A percentile compares a stretch with the other conserved stretches of the same genome.
phyloP scores from a whole-genome alignment of 495 filamentous ascomycete species.

The Neurospora hispaniola region DNA sequence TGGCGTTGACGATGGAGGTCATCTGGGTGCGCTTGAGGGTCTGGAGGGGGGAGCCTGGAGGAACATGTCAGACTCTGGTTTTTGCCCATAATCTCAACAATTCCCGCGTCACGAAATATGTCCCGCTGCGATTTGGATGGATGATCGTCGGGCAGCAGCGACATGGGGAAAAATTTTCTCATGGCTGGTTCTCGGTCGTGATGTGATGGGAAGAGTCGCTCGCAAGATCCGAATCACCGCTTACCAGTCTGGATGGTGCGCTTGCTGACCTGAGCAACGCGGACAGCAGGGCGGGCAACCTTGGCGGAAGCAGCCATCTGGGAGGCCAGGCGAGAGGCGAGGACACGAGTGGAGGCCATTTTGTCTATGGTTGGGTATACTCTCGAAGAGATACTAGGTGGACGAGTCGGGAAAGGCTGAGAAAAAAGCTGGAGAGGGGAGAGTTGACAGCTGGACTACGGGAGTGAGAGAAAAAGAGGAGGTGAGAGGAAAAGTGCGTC shows the following conservation, averaged over 20 bases:
- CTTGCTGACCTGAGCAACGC: slow-evolving; percentile 52
- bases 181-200: not conserved
- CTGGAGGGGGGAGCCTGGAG: slow-evolving; percentile 38
- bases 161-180: not conserved
- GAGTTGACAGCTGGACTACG: slow-evolving; percentile 29
- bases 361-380: slow-evolving; percentile 29
- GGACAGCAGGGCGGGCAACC: slow-evolving; percentile 60
- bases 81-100: slow-evolving; percentile 1
- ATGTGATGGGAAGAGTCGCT: not conserved
- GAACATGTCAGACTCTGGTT: slow-evolving; percentile 17
- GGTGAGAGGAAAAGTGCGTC: slow-evolving; percentile 21
- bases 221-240: slow-evolving; percentile 11
- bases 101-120: slow-evolving; percentile 1
- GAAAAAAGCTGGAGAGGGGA: slow-evolving; percentile 28
- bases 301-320: slow-evolving; percentile 53
- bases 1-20: slow-evolving; percentile 52
- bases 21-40: slow-evolving; percentile 60
- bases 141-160: not conserved
- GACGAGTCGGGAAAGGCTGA: slow-evolving; percentile 19
- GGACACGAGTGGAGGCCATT: slow-evolving; percentile 66
- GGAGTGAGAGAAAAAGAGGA: slow-evolving; percentile 30
- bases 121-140: not conserved
- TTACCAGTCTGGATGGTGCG: slow-evolving; percentile 51
- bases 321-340: slow-evolving; percentile 54
- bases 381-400: slow-evolving; percentile 1